Conservation (phyloP, 108 stramenopile species). For the Nitzschia inconspicua region DNA sequence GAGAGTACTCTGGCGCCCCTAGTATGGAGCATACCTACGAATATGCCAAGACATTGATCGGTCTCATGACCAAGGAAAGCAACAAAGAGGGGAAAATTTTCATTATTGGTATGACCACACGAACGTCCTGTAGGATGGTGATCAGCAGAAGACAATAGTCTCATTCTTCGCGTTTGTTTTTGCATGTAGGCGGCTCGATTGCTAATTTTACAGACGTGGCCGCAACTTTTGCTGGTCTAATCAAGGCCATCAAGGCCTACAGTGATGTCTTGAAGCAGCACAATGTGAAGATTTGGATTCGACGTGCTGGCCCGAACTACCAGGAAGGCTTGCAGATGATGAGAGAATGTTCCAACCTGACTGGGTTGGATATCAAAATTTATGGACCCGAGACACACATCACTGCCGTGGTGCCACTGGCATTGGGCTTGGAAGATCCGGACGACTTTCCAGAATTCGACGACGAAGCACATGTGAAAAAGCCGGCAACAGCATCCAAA, state of each 20-base stretch:
- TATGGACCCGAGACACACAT: conserved; percentile 91
- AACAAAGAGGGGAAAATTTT: conserved; percentile 73
- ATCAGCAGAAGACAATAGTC: no score
- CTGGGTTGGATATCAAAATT: conserved; percentile 76
- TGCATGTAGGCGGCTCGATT: conserved; percentile 89
- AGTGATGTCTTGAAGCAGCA: conserved; percentile 64
- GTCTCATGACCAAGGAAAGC: conserved; percentile 72
- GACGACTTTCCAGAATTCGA: conserved; percentile 76
- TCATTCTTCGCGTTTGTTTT: no score
- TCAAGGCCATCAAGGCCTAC: conserved; percentile 70
- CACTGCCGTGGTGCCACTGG: conserved; percentile 82
- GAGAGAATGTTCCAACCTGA: conserved; percentile 53
- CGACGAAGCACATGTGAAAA: conserved; percentile 23
- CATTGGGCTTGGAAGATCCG: conserved; percentile 56
- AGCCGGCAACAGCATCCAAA: background rate
- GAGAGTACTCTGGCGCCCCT: conserved; percentile 91
- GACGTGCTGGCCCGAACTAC: conserved; percentile 90
- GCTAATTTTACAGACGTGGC: conserved; percentile 95
- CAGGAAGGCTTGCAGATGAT: conserved; percentile 87
- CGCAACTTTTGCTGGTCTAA: conserved; percentile 91
- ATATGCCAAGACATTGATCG: conserved; percentile 86
- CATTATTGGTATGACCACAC: no score
- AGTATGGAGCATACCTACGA: conserved; percentile 85
- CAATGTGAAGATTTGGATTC: conserved; percentile 78
- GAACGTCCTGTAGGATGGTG: no score